These are phyloP conservation scores for Entelexis sorbosivorans DNA, from an alignment of 1,139 yeast species.

Conservation along the genomic window DNA sequence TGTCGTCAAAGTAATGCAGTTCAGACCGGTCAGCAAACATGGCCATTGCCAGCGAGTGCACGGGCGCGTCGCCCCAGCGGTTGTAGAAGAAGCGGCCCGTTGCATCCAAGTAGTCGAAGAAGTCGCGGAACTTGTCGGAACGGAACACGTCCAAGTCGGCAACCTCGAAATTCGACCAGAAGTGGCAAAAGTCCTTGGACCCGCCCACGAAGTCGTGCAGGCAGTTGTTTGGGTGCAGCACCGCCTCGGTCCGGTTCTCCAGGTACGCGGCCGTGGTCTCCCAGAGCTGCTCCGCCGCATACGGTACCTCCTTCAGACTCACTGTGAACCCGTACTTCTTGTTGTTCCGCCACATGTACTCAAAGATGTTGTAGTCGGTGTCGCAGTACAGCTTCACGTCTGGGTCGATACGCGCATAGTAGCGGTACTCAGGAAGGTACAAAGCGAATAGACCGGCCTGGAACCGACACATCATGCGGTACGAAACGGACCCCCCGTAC, in stretches of 20 bases:
- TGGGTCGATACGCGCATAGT: constrained; percentile 96
- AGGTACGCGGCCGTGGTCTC: constrained; percentile 47
- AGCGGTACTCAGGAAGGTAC: constrained; percentile 53
- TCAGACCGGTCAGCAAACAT: constrained; percentile 61
- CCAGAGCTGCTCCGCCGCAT: constrained; percentile 7
- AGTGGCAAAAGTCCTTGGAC: constrained; percentile 59
- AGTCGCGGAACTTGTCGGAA: constrained; percentile 48
- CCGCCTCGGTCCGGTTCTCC: constrained; percentile 46
- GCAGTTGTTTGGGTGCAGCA: constrained; percentile 48
- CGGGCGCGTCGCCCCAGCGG: constrained; percentile 91
- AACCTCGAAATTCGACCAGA: constrained; percentile 76
- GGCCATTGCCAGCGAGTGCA: constrained; percentile 63
- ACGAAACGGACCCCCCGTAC: constrained; percentile 70
- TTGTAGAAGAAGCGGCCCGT: constrained; percentile 76
- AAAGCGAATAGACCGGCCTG: constrained; percentile 71
- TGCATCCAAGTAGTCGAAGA: constrained; percentile 53
- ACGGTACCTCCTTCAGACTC: constrained; percentile 16
- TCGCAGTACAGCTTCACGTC: constrained; percentile 83
- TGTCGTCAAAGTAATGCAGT: constrained; percentile 82
- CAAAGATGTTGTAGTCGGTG: constrained; percentile 81
- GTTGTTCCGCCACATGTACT: constrained; percentile 56
- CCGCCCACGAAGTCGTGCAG: constrained; percentile 51
- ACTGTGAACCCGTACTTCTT: constrained; percentile 81
- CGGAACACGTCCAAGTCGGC: constrained; percentile 74
- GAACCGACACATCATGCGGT: constrained; percentile 61